A percentile compares a stretch with the other conserved stretches of the same genome.
These are phyloP conservation scores for Puccinia horiana DNA, from an alignment of 1,284 basidiomycete genomes.

Conservation along the genomic window DNA sequence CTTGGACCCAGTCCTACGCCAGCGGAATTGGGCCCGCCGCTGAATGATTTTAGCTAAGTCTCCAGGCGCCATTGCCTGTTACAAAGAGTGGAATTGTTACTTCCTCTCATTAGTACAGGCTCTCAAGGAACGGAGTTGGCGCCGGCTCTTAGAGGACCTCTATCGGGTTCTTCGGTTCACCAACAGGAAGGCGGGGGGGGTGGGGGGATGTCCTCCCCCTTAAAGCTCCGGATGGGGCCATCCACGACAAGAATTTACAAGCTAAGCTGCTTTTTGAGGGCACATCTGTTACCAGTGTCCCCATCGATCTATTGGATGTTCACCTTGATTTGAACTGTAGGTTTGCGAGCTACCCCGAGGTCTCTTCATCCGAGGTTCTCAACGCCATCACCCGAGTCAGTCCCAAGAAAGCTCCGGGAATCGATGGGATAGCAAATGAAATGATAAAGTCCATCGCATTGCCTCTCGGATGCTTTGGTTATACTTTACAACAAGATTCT, in stretches of 20 bases:
- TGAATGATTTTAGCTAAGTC: slow-evolving; percentile 1
- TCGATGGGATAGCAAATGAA: no score
- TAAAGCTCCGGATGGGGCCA: background rate
- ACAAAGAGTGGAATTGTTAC: no score
- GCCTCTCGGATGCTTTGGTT: background rate
- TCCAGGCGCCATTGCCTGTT: no score
- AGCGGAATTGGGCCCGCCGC: background rate
- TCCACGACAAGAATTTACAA: background rate
- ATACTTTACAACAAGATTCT: background rate
- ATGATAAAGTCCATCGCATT: background rate
- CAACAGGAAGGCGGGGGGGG: background rate
- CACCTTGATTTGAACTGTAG: background rate
- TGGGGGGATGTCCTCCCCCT: background rate
- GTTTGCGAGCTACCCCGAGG: background rate
- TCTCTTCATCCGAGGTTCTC: background rate
- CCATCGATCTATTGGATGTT: background rate
- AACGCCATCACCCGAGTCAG: background rate
- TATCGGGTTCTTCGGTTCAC: background rate
- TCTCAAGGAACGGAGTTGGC: background rate
- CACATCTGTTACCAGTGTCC: background rate
- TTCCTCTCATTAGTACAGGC: no score
- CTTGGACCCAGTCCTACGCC: background rate
- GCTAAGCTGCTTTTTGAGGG: background rate
- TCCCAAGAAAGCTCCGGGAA: background rate
- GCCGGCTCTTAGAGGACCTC: background rate